phyloP scores from a whole-genome alignment of 192 early-diverging fungal genomes.

The Chytriomyces sp. region DNA sequence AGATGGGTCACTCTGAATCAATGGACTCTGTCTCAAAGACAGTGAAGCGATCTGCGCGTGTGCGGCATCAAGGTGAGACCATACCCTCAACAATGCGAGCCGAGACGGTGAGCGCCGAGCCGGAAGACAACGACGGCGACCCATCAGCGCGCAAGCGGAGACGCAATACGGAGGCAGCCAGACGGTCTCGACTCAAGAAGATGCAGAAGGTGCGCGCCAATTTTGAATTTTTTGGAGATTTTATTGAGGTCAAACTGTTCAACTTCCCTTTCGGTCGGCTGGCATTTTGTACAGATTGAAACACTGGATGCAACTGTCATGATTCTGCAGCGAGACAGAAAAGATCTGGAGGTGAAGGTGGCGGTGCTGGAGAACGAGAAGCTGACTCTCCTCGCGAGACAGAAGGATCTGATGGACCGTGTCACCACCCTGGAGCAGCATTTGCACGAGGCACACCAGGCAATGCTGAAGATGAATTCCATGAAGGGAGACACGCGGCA shows the following conservation, averaged over 20 bases:
- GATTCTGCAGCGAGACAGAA: constrained; percentile 78
- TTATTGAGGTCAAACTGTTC: too few relatives aligned
- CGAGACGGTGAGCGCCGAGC: too few relatives aligned
- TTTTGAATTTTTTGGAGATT: too few relatives aligned
- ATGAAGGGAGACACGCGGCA: constrained; percentile 4
- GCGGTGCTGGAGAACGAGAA: constrained; percentile 47
- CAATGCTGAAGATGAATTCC: constrained; percentile 36
- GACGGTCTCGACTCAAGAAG: constrained; percentile 86
- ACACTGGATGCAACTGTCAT: constrained; percentile 76
- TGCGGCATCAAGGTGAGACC: too few relatives aligned
- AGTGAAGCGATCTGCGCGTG: too few relatives aligned
- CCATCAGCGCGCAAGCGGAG: constrained; percentile 17
- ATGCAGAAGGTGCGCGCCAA: constrained; percentile 67
- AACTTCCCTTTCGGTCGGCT: too few relatives aligned
- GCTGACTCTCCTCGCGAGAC: constrained; percentile 26
- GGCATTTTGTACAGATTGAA: constrained; percentile 48
- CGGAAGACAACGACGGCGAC: constrained; percentile 22
- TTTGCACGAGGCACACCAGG: constrained; percentile 38
- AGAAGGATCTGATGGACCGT: constrained; percentile 40
- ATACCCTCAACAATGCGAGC: too few relatives aligned
- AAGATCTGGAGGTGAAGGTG: constrained; percentile 36
- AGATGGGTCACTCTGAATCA: too few relatives aligned
- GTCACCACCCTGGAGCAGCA: constrained; percentile 37
- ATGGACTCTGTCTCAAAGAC: too few relatives aligned
- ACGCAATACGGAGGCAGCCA: constrained; percentile 85